Conservation (phyloP, 2,329 filamentous ascomycete genomes). For the Trichoderma sp. region DNA sequence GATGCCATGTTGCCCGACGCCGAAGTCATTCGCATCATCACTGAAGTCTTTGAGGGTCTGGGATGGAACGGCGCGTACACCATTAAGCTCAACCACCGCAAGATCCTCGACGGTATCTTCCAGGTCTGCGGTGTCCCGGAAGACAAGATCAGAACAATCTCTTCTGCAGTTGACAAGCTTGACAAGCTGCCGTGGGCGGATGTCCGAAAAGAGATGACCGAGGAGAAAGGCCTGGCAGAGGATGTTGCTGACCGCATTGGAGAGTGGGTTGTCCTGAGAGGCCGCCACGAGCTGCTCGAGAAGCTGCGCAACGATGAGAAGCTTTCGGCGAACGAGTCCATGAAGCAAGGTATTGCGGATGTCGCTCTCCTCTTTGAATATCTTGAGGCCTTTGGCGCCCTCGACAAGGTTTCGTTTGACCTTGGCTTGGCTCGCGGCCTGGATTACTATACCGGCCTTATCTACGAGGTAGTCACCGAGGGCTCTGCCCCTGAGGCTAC, state of each 20-base stretch:
- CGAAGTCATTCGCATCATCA: constrained; percentile 80
- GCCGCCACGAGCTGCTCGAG: constrained; percentile 70
- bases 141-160: constrained; percentile 86
- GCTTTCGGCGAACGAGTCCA: constrained; percentile 68
- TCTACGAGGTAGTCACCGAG: constrained; percentile 85
- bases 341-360: constrained; percentile 77
- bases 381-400: constrained; percentile 71
- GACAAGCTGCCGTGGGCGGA: constrained; percentile 91
- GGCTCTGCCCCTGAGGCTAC: constrained; percentile 60
- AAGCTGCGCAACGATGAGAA: constrained; percentile 65
- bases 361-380: constrained; percentile 80
- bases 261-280: constrained; percentile 76
- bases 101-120: constrained; percentile 91
- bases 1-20: constrained; percentile 92
- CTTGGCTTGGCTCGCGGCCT: constrained; percentile 84
- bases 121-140: constrained; percentile 83
- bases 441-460: constrained; percentile 90
- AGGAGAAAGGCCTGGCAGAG: constrained; percentile 78
- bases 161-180: constrained; percentile 90
- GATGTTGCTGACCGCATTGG: constrained; percentile 85
- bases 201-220: constrained; percentile 88
- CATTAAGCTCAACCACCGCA: constrained; percentile 93
- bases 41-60: constrained; percentile 80
- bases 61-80: constrained; percentile 73
- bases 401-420: constrained; percentile 80